A percentile compares a stretch with the other conserved stretches of the same genome.
phyloP scores from a whole-genome alignment of 306 rosid species.

The Dryas drummondii region DNA sequence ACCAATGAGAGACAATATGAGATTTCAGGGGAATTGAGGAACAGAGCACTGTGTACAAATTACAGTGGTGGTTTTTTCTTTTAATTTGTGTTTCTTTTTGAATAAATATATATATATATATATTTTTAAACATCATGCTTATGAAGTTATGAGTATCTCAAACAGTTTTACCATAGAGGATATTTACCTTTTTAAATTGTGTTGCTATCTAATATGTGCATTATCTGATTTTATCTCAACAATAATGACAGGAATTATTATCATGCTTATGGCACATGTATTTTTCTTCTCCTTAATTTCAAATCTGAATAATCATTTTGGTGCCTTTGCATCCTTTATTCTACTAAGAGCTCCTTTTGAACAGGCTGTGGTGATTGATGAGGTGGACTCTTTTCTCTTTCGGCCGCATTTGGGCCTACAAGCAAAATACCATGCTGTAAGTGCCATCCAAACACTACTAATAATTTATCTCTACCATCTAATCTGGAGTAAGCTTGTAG shows the following conservation, averaged over 20 bases:
- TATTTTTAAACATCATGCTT: background rate
- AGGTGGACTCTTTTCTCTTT: constrained; percentile 94
- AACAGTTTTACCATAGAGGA: background rate
- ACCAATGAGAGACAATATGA: background rate
- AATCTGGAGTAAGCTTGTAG: constrained; percentile 19
- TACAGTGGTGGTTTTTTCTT: background rate
- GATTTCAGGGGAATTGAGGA: background rate
- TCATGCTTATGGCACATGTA: background rate
- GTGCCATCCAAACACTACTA: constrained; percentile 25
- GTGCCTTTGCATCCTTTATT: constrained; percentile 16
- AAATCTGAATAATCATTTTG: background rate
- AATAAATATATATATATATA: background rate
- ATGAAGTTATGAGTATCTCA: background rate
- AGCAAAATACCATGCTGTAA: constrained; percentile 88
- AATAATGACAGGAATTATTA: background rate
- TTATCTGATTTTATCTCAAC: background rate
- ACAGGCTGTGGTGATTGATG: constrained; percentile 87
- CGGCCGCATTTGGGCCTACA: constrained; percentile 84
- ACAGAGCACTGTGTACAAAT: background rate
- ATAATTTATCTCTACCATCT: background rate
- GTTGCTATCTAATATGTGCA: background rate
- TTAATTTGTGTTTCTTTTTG: background rate
- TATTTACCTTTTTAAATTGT: background rate
- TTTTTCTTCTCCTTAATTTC: background rate
- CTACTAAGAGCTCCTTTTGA: constrained; percentile 9